Conservation (phyloP, 257 asterid genomes). For the Solanum medicagineum region DNA sequence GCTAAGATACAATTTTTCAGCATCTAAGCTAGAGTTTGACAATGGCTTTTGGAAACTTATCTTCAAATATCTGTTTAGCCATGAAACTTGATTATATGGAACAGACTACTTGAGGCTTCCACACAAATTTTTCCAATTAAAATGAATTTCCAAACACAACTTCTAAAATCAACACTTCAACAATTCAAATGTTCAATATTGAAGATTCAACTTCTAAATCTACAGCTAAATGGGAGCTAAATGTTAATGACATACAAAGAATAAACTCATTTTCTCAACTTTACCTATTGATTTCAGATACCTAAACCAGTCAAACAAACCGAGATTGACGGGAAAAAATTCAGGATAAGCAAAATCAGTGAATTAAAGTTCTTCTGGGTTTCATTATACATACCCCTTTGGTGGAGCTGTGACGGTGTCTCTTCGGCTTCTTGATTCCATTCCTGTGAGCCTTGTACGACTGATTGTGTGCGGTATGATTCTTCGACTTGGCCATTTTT, state of each 20-base stretch:
- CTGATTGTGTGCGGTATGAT: conserved; percentile 91
- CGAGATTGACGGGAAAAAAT: accelerated
- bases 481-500: conserved; percentile 84
- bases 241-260: neutral
- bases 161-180: neutral
- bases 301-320: neutral
- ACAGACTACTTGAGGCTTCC: neutral
- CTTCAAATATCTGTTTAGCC: neutral
- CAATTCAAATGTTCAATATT: neutral
- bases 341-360: neutral
- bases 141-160: neutral
- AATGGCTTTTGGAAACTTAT: neutral
- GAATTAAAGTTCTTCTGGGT: neutral
- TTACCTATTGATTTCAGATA: neutral
- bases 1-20: neutral
- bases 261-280: neutral
- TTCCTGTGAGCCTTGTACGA: conserved; percentile 80
- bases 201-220: neutral
- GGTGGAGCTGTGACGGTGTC: conserved; percentile 71
- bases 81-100: neutral
- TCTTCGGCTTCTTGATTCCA: conserved; percentile 82
- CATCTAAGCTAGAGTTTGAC: neutral
- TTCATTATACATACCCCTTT: conserved; percentile 41
- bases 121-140: neutral
- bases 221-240: neutral